Conservation (phyloP, 208 protist species). For the Acanthamoeba lenticulata region DNA sequence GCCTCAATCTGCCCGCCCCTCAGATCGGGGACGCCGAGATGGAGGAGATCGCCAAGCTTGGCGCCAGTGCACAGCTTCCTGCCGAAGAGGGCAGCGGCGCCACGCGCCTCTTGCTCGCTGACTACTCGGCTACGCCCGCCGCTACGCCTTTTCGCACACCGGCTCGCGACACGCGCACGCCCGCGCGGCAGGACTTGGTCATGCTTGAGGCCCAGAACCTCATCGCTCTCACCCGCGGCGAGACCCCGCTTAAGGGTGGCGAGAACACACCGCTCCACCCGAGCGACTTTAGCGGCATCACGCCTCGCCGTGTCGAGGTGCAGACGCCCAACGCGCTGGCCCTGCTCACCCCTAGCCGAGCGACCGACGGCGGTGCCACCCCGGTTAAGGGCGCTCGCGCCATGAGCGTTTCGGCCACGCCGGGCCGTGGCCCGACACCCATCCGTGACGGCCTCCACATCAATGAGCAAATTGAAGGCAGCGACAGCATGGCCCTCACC, state of each 20-base stretch:
- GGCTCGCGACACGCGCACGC: not conserved
- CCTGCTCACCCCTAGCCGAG: conserved; percentile 63
- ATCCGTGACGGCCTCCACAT: conserved; percentile 72
- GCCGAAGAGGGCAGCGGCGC: conserved; percentile 17
- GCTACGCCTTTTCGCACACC: not conserved
- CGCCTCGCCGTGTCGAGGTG: conserved; percentile 72
- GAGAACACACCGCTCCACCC: conserved; percentile 83
- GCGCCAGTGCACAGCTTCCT: not conserved
- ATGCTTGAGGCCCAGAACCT: conserved; percentile 88
- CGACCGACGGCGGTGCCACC: not conserved
- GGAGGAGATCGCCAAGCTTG: conserved; percentile 77
- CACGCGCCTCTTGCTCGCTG: conserved; percentile 67
- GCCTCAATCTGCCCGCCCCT: conserved; percentile 82
- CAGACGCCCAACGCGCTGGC: conserved; percentile 75
- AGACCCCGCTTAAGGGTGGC: conserved; percentile 90
- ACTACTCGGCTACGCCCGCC: conserved; percentile 63
- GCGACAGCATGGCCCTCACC: not conserved
- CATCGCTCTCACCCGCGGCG: conserved; percentile 76
- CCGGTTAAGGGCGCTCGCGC: not conserved
- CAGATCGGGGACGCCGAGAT: conserved; percentile 85
- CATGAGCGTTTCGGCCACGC: not conserved
- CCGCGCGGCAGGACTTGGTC: conserved; percentile 78
- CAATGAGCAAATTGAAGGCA: conserved; percentile 48
- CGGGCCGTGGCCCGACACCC: not conserved
- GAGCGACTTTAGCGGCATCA: conserved; percentile 83